These are phyloP conservation scores for Neolentinus lepideus DNA, from an alignment of 1,284 basidiomycete species.

Conservation along the genomic window DNA sequence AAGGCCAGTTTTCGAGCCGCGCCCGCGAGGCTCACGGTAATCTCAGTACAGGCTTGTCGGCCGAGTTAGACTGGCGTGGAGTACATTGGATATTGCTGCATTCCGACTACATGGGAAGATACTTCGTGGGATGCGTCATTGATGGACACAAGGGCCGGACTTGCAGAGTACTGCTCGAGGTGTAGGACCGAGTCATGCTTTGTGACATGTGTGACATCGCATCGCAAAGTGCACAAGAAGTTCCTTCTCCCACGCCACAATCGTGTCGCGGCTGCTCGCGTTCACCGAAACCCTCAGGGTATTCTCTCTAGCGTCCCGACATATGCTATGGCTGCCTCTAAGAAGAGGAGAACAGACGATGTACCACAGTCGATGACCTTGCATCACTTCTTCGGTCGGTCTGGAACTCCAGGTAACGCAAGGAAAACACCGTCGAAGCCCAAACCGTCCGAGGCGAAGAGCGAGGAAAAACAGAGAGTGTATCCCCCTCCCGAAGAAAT, in stretches of 20 bases:
- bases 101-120: too few relatives aligned
- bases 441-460: slow-evolving; percentile 16
- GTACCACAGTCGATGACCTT: slow-evolving; percentile 33
- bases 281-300: slow-evolving; percentile 6
- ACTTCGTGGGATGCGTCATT: too few relatives aligned
- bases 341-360: slow-evolving; percentile 34
- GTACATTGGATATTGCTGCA: too few relatives aligned
- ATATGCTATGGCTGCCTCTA: background rate
- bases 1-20: too few relatives aligned
- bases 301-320: background rate
- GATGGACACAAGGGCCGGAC: too few relatives aligned
- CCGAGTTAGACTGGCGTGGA: too few relatives aligned
- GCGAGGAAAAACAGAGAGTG: background rate
- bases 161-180: too few relatives aligned
- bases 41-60: too few relatives aligned
- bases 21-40: too few relatives aligned
- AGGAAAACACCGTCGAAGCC: slow-evolving; percentile 10
- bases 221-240: too few relatives aligned
- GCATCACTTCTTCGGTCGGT: slow-evolving; percentile 40
- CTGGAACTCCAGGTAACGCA: slow-evolving; percentile 8
- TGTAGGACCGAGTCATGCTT: too few relatives aligned
- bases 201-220: too few relatives aligned
- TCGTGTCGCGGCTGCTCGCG: background rate
- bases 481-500: slow-evolving; percentile 26
- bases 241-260: background rate